Evolutionary conservation across 2,329 filamentous ascomycete species (phyloP).

Genomic region (Shiraia sp.): DNA sequence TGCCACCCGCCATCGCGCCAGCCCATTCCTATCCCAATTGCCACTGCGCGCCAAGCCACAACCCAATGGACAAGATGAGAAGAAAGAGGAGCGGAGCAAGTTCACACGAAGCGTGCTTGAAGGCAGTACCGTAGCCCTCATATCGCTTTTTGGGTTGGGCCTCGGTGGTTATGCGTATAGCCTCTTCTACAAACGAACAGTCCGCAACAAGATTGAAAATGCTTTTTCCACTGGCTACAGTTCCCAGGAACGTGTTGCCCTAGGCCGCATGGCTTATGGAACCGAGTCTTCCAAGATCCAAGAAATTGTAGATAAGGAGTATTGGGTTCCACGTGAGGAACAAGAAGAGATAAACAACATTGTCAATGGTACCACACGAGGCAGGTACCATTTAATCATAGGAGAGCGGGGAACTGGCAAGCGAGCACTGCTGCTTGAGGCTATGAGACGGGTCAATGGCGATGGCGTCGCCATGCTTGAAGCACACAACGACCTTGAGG

Average conservation of each 20-base stretch:
- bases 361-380: slow-evolving; percentile 69
- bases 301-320: slow-evolving; percentile 53
- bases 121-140: slow-evolving; percentile 40
- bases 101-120: slow-evolving; percentile 39
- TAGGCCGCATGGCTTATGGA: slow-evolving; percentile 36
- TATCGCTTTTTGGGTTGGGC: slow-evolving; percentile 38
- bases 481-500: slow-evolving; percentile 90
- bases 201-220: slow-evolving; percentile 39
- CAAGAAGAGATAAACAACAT: slow-evolving; percentile 81
- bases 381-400: slow-evolving; percentile 88
- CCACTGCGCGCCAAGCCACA: not conserved
- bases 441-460: slow-evolving; percentile 88
- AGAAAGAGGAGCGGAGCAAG: slow-evolving; percentile 30
- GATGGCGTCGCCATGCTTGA: slow-evolving; percentile 93
- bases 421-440: slow-evolving; percentile 89
- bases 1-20: slow-evolving; percentile 15
- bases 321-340: slow-evolving; percentile 83
- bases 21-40: slow-evolving; percentile 17
- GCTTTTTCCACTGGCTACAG: slow-evolving; percentile 40
- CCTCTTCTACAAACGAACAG: slow-evolving; percentile 36
- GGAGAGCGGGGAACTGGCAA: slow-evolving; percentile 97
- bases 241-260: slow-evolving; percentile 37
- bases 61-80: not conserved
- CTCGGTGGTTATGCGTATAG: slow-evolving; percentile 41
- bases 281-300: slow-evolving; percentile 28